phyloP scores from a whole-genome alignment of 768 basidiomycete species.

The Grammothele lineata region DNA sequence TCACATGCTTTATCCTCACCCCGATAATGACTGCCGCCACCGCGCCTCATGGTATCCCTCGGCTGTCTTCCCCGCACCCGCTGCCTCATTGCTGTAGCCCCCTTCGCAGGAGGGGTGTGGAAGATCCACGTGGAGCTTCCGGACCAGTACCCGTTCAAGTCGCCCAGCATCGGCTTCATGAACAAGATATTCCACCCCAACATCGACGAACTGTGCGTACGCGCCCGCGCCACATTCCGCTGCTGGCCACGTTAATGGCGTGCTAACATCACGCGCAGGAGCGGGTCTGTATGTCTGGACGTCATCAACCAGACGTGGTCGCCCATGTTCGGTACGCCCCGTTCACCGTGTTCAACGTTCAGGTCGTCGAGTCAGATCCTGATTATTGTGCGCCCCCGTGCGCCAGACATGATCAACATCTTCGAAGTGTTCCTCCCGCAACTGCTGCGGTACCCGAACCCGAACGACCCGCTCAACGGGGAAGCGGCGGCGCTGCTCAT shows the following conservation, averaged over 20 bases:
- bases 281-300: conserved; percentile 96
- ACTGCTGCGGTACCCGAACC: conserved; percentile 95
- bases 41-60: not conserved
- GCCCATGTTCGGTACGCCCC: conserved; percentile 90
- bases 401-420: conserved; percentile 96
- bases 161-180: conserved; percentile 98
- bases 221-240: no score
- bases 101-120: conserved; percentile 97
- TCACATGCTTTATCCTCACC: not conserved
- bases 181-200: conserved; percentile 99
- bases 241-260: no score
- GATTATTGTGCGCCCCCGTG: not conserved
- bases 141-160: conserved; percentile 98
- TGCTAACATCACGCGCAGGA: no score
- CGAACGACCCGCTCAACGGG: conserved; percentile 95
- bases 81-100: conserved; percentile 50
- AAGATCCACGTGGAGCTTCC: conserved; percentile 99
- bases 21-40: not conserved
- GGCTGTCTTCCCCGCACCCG: not conserved
- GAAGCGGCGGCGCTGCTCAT: conserved; percentile 96
- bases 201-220: conserved; percentile 95
- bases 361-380: no score
- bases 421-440: conserved; percentile 98
- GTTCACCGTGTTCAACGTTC: not conserved
- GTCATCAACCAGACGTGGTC: conserved; percentile 99